Conservation (phyloP, 345 rosid genomes). For the Erysimum cheiranthoides region DNA sequence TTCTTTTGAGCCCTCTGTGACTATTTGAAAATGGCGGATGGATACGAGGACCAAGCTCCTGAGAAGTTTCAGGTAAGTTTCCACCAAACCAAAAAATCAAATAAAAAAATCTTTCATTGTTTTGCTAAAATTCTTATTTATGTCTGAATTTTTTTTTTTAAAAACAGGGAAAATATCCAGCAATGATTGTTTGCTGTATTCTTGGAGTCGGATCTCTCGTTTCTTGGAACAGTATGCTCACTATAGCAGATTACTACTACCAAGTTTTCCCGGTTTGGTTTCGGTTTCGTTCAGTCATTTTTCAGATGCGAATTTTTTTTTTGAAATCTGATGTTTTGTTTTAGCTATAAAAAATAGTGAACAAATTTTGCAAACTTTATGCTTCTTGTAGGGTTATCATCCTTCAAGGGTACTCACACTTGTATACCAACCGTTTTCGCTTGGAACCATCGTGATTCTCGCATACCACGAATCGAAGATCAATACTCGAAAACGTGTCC, state of each 20-base stretch:
- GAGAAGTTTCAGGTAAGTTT: conserved; percentile 39
- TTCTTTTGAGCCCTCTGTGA: conserved; percentile 57
- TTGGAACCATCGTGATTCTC: conserved; percentile 65
- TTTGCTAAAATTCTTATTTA: conserved; percentile 22
- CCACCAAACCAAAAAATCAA: conserved; percentile 20
- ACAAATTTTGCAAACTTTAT: background rate
- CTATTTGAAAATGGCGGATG: conserved; percentile 29
- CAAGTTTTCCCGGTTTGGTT: conserved; percentile 64
- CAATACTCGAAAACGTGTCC: conserved; percentile 67
- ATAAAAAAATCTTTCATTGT: conserved; percentile 2
- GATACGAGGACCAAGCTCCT: conserved; percentile 15
- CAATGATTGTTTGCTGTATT: conserved; percentile 68
- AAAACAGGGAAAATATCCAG: conserved; percentile 69
- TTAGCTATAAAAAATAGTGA: background rate
- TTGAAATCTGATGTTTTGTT: background rate
- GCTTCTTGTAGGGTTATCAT: conserved; percentile 65
- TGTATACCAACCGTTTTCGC: conserved; percentile 78
- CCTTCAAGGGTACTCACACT: conserved; percentile 88
- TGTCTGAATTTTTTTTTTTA: background rate
- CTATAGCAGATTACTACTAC: conserved; percentile 83
- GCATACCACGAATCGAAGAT: conserved; percentile 74
- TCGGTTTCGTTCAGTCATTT: conserved; percentile 12
- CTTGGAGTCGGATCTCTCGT: conserved; percentile 81
- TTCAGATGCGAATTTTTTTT: background rate
- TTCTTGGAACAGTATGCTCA: conserved; percentile 85